Evolutionary conservation across 441 rosid species (phyloP).

Genomic region (Erodium chrysanthum): DNA sequence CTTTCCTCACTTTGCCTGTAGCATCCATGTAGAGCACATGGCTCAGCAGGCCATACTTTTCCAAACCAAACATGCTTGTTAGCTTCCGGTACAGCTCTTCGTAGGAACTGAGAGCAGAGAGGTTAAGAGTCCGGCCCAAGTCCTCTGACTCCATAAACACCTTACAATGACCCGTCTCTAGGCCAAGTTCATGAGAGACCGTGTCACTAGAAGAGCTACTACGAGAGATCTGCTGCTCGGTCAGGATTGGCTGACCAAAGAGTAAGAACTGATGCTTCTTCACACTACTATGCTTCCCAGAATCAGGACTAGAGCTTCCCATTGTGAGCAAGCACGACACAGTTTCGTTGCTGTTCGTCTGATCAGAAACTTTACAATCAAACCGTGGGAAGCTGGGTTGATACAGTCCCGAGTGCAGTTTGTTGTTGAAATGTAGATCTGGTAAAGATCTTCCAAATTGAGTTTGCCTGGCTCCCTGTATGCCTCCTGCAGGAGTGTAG

Average conservation of each 20-base stretch:
- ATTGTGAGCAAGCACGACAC: constrained; percentile 67
- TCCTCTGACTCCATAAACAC: constrained; percentile 87
- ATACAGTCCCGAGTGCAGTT: constrained; percentile 54
- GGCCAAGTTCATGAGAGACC: constrained; percentile 34
- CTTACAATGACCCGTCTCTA: constrained; percentile 71
- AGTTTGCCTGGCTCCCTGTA: constrained; percentile 99
- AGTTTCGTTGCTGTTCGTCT: constrained; percentile 33
- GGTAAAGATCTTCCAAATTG: constrained; percentile 59
- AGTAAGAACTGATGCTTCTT: constrained; percentile 65
- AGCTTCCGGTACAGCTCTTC: constrained; percentile 59
- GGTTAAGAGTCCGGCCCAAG: constrained; percentile 75
- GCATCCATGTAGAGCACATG: constrained; percentile 61
- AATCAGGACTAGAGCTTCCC: constrained; percentile 42
- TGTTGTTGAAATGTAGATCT: constrained; percentile 54
- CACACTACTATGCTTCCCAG: constrained; percentile 37
- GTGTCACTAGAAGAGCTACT: constrained; percentile 38
- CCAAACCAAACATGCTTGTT: constrained; percentile 59
- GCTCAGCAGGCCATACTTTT: constrained; percentile 43
- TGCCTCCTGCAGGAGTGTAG: constrained; percentile 70
- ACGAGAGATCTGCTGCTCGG: constrained; percentile 69
- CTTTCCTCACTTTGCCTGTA: constrained; percentile 45
- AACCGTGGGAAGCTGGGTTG: constrained; percentile 42
- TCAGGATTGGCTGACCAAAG: constrained; percentile 78
- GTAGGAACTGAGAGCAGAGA: constrained; percentile 58
- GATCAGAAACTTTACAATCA: constrained; percentile 35